Percentiles rank a stretch among this genome's conserved stretches.
phyloP scores from a whole-genome alignment of 1,284 basidiomycete genomes.

The Porodaedalea pini region DNA sequence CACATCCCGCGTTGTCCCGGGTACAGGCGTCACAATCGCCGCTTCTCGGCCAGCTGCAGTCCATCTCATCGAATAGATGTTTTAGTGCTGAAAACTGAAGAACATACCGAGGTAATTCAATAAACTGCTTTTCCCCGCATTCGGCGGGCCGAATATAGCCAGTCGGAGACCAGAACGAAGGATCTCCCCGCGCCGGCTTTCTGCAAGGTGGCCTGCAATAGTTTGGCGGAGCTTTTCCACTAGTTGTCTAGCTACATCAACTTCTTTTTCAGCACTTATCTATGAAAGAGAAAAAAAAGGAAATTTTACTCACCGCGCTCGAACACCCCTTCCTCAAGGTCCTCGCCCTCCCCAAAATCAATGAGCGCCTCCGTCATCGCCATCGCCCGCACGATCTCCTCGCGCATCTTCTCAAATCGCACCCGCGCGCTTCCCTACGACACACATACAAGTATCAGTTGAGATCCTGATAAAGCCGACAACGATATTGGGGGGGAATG shows the following conservation, averaged over 20 bases:
- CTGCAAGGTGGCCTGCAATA: constrained; percentile 57
- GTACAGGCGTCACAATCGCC: constrained; percentile 81
- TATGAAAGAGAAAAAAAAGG: not conserved
- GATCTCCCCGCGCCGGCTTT: constrained; percentile 76
- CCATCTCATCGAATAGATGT: not conserved
- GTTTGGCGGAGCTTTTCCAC: constrained; percentile 44
- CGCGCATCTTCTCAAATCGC: constrained; percentile 61
- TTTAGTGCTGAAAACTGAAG: not conserved
- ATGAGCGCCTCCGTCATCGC: constrained; percentile 83
- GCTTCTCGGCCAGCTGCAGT: constrained; percentile 74
- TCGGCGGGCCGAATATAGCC: constrained; percentile 86
- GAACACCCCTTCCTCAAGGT: constrained; percentile 74
- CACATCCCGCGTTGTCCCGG: constrained; percentile 86
- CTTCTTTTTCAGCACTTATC: not conserved
- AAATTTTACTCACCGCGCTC: constrained; percentile 46
- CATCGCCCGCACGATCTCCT: constrained; percentile 64
- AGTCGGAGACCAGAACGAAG: constrained; percentile 77
- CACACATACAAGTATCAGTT: not conserved
- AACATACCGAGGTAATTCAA: constrained; percentile 33
- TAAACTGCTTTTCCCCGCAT: constrained; percentile 37
- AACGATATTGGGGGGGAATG: not conserved
- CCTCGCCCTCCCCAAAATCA: constrained; percentile 88
- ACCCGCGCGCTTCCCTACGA: constrained; percentile 55
- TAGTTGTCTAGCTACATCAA: constrained; percentile 43
- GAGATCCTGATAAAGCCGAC: too few relatives aligned